Base-by-base conservation (phyloP, 1,284 basidiomycete genomes). In the Papiliotrema terrestris region DNA sequence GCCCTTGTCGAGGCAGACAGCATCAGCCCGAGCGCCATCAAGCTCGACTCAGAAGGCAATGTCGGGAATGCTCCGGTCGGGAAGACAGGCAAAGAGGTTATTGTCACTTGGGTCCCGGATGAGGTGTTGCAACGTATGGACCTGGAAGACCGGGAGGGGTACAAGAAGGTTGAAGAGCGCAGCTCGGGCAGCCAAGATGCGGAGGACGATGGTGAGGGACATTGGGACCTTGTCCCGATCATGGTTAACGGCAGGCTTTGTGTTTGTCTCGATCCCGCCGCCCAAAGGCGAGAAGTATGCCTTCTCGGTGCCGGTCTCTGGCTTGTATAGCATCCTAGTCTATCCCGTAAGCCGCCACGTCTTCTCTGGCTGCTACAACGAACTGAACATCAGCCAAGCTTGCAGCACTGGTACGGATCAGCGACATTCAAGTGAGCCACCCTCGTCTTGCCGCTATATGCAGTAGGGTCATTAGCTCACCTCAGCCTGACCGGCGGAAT, bases 401-500 rank as follows among this genome's bases (percentile, higher is more conserved):
- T 76, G 26, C 65, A 68, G 3, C 69, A 75, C 47, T 77, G 75
- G 75, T 74, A 77, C 46, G 75, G 75, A 19, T 75, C 73, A 8
- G 71, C 71, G 8, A 75, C 74, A 0, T 66, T 77, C 62, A 77
- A 77, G 70, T 75, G 47, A 63, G 71, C 62, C 14, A 9, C 15
- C 14, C 14, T 36, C 2, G 5, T 11, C 14, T n/a, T n/a, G n/a
- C n/a, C n/a, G n/a, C 23, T n/a, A 23, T 13, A 49, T 37, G 45
- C 45, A 47, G 86, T 87, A 20, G 83, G 88, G 62, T 84, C 83
- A 52, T 9, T 39, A 42, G 23, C 29, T 32, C 6, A 32, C 26
- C 83, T 91, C 59, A 95, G 94, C 70, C 83, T 97, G 39, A 87
- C 87, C 52, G 94, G 88, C 59, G 92, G 93, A 14, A 83, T 91